Evolutionary conservation across 2,329 filamentous ascomycete species (phyloP), one percentile per base, ranked within the genome.

Genomic region (Aureobasidium sp.): DNA sequence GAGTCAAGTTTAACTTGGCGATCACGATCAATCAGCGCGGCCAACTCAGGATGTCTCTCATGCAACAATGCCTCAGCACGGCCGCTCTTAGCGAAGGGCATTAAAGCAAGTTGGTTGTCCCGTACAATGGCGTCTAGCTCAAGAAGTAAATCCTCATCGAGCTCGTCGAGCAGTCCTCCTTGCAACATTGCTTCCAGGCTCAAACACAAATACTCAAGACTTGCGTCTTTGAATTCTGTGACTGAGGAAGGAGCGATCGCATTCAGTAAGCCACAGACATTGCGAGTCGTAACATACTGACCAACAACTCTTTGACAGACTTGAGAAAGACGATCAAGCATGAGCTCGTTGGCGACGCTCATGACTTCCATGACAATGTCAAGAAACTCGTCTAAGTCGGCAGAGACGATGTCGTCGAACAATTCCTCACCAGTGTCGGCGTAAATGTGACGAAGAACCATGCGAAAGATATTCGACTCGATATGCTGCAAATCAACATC

Each of bases 151-250:
- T 94, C 85, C 37, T 86, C 81, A 51, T 97, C 90, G 14, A 98
- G 78, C 54, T 89, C 85, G 59, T 94, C 87, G 2, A 98, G 77
- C 14, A 91, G 77, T 61, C 88, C 85, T 58, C 95, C 95, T 63
- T 96, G 90, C 47, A 98, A 81, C 78, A 97, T 88, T 6, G 84
- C 82, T 68, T 98, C 93, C 54, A 97, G 76, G 63, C 95, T 94
- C 39, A 95, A 73, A 62, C 90, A 95, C 19, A 96, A 82, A 64
- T 96, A 98, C 66, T 95, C 88, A 25, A 97, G 73, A 0, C 86
- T 88, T 8, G 86, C 86, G 60, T 93, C 81, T 68, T 95, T 95
- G 72, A 98, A 96, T 54, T 86, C 82, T 0, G 81, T 81, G 5
- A 95, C 83, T 0, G 85, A 86, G 64, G 86, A 95, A 2, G 88